These are phyloP conservation scores for Colletotrichum caudatum DNA, from an alignment of 2,329 filamentous ascomycete genomes.

Conservation along the genomic window DNA sequence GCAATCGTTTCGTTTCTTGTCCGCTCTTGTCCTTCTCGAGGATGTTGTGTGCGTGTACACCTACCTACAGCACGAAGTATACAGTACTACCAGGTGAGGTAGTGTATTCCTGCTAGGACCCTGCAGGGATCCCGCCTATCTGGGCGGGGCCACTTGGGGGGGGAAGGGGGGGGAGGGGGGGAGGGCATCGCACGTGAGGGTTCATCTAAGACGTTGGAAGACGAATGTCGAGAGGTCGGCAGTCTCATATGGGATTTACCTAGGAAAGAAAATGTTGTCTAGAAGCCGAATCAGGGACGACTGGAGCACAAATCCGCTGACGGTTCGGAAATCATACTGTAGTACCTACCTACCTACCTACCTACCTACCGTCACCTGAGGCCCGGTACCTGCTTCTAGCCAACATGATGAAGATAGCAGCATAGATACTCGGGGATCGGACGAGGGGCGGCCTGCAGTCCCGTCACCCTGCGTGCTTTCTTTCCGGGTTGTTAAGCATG, in stretches of 20 bases:
- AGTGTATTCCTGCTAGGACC: not conserved
- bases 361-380: not conserved
- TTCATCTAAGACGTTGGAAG: not conserved
- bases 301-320: not conserved
- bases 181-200: constrained; percentile 19
- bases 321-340: too few species aligned
- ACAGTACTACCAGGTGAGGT: not conserved
- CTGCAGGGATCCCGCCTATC: constrained; percentile 23
- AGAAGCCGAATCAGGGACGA: not conserved
- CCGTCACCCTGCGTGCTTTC: not conserved
- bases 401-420: not conserved
- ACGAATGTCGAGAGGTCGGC: not conserved
- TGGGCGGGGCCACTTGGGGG: constrained; percentile 25
- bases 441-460: constrained; percentile 7
- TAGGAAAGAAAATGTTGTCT: not conserved
- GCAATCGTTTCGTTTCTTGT: constrained; percentile 35
- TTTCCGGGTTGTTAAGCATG: not conserved
- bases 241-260: not conserved
- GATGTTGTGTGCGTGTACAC: constrained; percentile 8
- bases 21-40: not conserved
- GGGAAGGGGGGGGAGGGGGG: not conserved
- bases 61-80: too few species aligned
- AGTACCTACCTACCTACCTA: too few species aligned
- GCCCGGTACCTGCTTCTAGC: not conserved
- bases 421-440: not conserved